Conservation (phyloP, 2,329 filamentous ascomycete genomes). For the Lasiodiplodia sp. region DNA sequence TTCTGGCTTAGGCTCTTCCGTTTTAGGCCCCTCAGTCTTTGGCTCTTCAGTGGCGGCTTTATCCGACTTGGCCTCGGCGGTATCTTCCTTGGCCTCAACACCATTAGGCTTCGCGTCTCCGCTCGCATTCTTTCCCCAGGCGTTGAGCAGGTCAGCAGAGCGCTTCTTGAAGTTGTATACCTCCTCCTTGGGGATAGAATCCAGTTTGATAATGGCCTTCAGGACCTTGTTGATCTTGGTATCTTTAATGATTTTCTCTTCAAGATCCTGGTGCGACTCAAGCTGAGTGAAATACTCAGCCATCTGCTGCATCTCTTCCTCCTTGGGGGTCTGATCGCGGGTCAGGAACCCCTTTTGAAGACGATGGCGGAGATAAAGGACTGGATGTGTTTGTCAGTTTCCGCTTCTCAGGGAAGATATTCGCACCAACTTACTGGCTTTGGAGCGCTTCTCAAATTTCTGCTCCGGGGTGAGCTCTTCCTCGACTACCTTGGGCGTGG, state of each 20-base stretch:
- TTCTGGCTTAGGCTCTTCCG: conserved; percentile 46
- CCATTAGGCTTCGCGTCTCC: conserved; percentile 53
- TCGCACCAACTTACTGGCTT: conserved; percentile 54
- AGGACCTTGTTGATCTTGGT: conserved; percentile 99
- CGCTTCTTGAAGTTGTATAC: conserved; percentile 89
- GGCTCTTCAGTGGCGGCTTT: conserved; percentile 36
- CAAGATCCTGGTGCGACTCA: conserved; percentile 80
- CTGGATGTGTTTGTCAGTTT: conserved; percentile 48
- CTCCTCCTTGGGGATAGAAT: conserved; percentile 84
- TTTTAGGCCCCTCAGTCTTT: conserved; percentile 45
- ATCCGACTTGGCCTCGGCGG: conserved; percentile 33
- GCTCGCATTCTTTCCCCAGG: conserved; percentile 82
- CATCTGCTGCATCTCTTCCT: conserved; percentile 82
- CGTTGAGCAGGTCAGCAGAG: conserved; percentile 78
- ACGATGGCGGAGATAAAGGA: conserved; percentile 93
- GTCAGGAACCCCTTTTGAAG: conserved; percentile 93
- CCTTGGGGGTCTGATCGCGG: conserved; percentile 83
- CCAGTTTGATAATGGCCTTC: conserved; percentile 89
- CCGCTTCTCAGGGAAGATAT: not conserved
- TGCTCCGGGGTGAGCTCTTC: conserved; percentile 63
- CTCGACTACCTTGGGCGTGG: conserved; percentile 59
- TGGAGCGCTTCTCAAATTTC: conserved; percentile 64
- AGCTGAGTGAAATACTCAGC: conserved; percentile 80
- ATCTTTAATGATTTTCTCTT: conserved; percentile 83
- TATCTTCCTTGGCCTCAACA: conserved; percentile 38